Evolutionary conservation across 1,284 basidiomycete genomes (phyloP).

Genomic region (Crucibulum parvulum): DNA sequence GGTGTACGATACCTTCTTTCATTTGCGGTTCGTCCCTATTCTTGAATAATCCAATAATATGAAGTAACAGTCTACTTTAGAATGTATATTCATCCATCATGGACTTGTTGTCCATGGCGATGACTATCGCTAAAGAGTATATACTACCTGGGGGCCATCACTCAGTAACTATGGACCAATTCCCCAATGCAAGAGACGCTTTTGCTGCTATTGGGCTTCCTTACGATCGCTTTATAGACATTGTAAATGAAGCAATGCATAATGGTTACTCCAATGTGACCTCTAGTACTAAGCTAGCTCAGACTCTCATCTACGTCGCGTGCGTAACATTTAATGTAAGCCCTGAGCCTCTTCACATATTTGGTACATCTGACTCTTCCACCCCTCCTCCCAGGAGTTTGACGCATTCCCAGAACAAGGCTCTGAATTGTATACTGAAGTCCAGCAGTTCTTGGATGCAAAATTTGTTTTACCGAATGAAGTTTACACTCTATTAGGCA

Average conservation of each 20-base stretch:
- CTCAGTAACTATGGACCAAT: neutral
- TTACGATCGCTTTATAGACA: neutral
- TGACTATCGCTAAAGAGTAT: neutral
- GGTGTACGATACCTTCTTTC: neutral
- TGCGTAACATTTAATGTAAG: neutral
- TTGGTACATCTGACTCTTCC: neutral
- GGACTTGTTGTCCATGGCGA: neutral
- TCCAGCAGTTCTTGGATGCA: neutral
- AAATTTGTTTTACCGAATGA: neutral
- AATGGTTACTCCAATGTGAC: neutral
- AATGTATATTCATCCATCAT: neutral
- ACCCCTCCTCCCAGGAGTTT: neutral
- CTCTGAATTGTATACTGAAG: neutral
- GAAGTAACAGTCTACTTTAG: neutral
- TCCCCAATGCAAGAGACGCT: neutral
- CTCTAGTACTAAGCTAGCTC: neutral
- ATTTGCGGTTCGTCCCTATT: neutral
- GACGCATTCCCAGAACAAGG: neutral
- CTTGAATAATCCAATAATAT: neutral
- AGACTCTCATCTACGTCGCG: neutral
- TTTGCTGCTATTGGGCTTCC: neutral
- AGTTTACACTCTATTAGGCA: neutral
- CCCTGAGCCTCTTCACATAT: neutral
- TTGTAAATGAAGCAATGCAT: neutral
- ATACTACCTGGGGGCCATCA: neutral